Evolutionary conservation across 257 asterid genomes (phyloP).

Genomic region (Solanum medicagineum): DNA sequence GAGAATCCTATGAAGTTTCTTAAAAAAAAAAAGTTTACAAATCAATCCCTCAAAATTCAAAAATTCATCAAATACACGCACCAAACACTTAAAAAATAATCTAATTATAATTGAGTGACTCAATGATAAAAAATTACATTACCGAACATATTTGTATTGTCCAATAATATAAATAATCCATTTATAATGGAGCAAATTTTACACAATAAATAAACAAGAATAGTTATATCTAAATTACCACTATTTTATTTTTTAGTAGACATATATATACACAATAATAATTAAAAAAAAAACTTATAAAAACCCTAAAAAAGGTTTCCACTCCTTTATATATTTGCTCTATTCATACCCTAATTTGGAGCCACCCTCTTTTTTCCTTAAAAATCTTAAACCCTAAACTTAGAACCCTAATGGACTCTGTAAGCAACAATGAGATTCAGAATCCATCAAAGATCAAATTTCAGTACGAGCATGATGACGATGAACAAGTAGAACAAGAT

Average conservation of each 20-base stretch:
- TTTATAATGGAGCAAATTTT: no score
- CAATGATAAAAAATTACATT: no score
- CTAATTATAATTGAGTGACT: no score
- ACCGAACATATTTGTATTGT: no score
- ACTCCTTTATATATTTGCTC: not conserved
- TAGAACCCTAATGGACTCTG: not conserved
- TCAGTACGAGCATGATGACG: slow-evolving; percentile 12
- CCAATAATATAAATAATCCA: no score
- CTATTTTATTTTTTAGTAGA: not conserved
- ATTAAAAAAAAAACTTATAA: no score
- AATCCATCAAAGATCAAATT: slow-evolving; percentile 12
- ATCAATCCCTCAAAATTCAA: no score
- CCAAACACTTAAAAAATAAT: no score
- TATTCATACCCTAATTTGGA: not conserved
- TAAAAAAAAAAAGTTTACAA: no score
- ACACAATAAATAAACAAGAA: no score
- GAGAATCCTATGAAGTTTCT: no score
- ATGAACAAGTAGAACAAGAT: slow-evolving; percentile 24
- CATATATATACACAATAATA: not conserved
- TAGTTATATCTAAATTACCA: not conserved
- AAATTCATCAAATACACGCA: no score
- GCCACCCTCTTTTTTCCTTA: not conserved
- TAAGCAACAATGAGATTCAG: not conserved
- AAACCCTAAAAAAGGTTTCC: not conserved
- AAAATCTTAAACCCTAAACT: not conserved